phyloP scores from a whole-genome alignment of 2,329 filamentous ascomycete genomes.

The Plenodomus biglobosus region DNA sequence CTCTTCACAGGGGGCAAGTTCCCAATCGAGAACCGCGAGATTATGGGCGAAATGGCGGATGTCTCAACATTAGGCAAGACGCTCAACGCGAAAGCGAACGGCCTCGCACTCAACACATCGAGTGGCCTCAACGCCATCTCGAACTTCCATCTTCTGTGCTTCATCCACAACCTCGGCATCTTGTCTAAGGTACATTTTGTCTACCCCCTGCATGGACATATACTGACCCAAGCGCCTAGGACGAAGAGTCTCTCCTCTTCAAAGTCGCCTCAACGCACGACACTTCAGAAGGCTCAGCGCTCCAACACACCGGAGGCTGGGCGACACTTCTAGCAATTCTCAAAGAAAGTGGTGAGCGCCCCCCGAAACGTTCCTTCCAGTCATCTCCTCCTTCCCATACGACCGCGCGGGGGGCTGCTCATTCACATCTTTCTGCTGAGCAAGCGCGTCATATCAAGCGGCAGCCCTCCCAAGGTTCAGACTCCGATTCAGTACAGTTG shows the following conservation, averaged over 20 bases:
- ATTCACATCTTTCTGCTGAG: conserved; percentile 11
- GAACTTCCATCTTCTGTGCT: conserved; percentile 93
- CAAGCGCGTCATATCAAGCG: conserved; percentile 21
- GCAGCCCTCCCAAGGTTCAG: conserved; percentile 42
- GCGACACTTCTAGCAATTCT: conserved; percentile 90
- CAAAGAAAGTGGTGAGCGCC: conserved; percentile 95
- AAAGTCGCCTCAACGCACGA: conserved; percentile 81
- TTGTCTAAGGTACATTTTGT: conserved; percentile 70
- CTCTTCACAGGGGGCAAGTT: conserved; percentile 74
- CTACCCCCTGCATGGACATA: background rate
- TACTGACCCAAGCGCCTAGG: conserved; percentile 58
- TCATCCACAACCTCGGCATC: conserved; percentile 76
- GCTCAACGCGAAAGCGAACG: conserved; percentile 62
- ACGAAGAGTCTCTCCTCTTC: conserved; percentile 84
- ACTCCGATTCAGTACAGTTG: conserved; percentile 60
- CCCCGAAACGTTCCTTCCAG: conserved; percentile 66
- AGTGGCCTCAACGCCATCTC: conserved; percentile 71
- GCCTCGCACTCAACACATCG: conserved; percentile 58
- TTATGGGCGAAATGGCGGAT: conserved; percentile 84
- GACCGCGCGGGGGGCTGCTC: conserved; percentile 43
- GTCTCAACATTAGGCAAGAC: conserved; percentile 66
- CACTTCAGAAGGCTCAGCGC: conserved; percentile 75
- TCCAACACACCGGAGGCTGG: conserved; percentile 89
- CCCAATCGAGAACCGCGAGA: conserved; percentile 87
- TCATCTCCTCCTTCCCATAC: conserved; percentile 31